These are phyloP conservation scores for Leishmania turanica DNA, from an alignment of 208 protist genomes.

Conservation along the genomic window DNA sequence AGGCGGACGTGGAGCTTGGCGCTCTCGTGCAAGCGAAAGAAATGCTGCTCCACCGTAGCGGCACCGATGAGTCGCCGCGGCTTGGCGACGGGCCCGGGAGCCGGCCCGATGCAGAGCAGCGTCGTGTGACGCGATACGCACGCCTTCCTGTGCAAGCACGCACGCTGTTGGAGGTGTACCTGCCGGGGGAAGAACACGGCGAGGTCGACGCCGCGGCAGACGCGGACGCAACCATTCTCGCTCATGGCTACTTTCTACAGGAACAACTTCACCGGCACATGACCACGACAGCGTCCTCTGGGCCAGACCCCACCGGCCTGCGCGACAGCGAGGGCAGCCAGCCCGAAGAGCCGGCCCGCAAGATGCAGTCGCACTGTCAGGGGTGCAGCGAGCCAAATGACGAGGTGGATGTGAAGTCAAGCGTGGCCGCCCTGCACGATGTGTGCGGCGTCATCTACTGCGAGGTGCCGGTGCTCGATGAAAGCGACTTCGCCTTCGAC, in stretches of 20 bases:
- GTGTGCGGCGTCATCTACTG: conserved; percentile 65
- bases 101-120: conserved; percentile 23
- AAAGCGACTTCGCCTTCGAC: conserved; percentile 67
- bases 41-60: conserved; percentile 70
- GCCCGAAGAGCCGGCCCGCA: neutral
- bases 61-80: conserved; percentile 51
- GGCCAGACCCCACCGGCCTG: neutral
- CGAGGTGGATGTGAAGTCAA: conserved; percentile 8
- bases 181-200: conserved; percentile 39
- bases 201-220: conserved; percentile 2
- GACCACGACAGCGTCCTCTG: conserved; percentile 2
- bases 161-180: conserved; percentile 66
- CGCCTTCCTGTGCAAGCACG: conserved; percentile 52
- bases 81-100: conserved; percentile 42
- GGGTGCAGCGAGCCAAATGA: neutral
- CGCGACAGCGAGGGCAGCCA: neutral
- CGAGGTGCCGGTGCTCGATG: conserved; percentile 55
- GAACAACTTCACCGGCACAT: conserved; percentile 33
- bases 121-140: conserved; percentile 39
- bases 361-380: neutral
- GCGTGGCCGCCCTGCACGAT: conserved; percentile 28
- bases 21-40: conserved; percentile 52
- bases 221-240: conserved; percentile 23
- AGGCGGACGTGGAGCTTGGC: conserved; percentile 49
- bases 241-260: conserved; percentile 37